phyloP scores from a whole-genome alignment of 2,329 filamentous ascomycete species.

The Aspergillus calidoustus region DNA sequence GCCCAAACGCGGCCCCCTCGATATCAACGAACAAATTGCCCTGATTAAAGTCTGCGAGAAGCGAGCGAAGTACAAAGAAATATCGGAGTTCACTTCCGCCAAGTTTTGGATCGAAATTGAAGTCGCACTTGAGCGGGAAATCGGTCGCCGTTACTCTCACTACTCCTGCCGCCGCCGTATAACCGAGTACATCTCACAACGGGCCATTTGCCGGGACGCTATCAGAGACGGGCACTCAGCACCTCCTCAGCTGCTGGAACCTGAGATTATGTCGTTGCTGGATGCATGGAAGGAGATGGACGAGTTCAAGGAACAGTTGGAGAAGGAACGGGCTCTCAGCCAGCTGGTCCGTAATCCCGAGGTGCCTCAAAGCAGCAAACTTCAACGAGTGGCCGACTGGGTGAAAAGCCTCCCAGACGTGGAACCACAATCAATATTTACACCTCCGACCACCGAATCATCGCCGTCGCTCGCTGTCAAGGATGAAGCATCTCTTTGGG shows the following conservation, averaged over 20 bases:
- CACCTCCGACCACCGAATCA: slow-evolving; percentile 7
- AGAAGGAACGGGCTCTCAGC: slow-evolving; percentile 13
- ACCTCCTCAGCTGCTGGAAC: slow-evolving; percentile 11
- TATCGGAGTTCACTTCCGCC: slow-evolving; percentile 20
- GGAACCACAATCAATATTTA: slow-evolving; percentile 1
- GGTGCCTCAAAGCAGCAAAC: slow-evolving; percentile 11
- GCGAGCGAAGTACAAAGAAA: slow-evolving; percentile 23
- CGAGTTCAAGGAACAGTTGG: slow-evolving; percentile 11
- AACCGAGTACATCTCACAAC: slow-evolving; percentile 21
- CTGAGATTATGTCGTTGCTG: slow-evolving; percentile 12
- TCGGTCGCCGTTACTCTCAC: slow-evolving; percentile 34
- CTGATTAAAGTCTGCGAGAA: slow-evolving; percentile 24
- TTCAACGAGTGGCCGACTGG: slow-evolving; percentile 20
- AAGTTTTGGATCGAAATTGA: slow-evolving; percentile 31
- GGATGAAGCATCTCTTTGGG: slow-evolving; percentile 11
- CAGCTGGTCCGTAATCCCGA: neutral
- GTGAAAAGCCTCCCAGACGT: slow-evolving; percentile 15
- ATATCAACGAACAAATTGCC: slow-evolving; percentile 22
- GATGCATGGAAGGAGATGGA: slow-evolving; percentile 26
- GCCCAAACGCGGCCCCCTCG: slow-evolving; percentile 16
- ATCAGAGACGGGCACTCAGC: slow-evolving; percentile 11
- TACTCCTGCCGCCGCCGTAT: slow-evolving; percentile 35
- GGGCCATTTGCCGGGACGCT: slow-evolving; percentile 16
- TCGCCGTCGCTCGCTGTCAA: slow-evolving; percentile 3
- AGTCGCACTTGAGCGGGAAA: slow-evolving; percentile 17